phyloP scores from a whole-genome alignment of 495 filamentous ascomycete genomes.

The Entonaema liquescens region DNA sequence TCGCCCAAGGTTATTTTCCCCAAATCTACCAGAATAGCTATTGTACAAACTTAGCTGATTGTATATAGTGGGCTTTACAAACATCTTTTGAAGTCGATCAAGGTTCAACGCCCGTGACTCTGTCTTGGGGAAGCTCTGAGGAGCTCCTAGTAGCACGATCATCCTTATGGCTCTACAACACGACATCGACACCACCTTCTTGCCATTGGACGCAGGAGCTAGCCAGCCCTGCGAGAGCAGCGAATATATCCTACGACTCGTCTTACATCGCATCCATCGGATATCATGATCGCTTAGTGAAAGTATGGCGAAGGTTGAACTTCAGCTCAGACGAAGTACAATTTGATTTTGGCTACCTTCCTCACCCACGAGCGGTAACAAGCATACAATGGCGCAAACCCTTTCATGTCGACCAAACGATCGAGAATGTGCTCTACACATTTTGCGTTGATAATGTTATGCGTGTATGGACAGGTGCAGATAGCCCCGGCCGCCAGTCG shows the following conservation, averaged over 20 bases:
- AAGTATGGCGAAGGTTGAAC: constrained; percentile 90
- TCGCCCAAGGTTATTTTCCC: constrained; percentile 66
- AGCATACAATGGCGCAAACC: constrained; percentile 85
- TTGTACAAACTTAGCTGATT: constrained; percentile 53
- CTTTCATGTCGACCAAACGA: constrained; percentile 75
- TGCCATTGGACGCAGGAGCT: constrained; percentile 78
- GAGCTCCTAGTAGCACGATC: constrained; percentile 82
- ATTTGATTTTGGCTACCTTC: constrained; percentile 90
- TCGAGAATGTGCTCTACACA: constrained; percentile 92
- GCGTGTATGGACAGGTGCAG: constrained; percentile 82
- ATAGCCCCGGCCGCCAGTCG: constrained; percentile 72
- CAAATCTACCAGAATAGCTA: constrained; percentile 43
- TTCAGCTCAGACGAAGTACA: constrained; percentile 83
- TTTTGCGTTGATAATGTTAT: constrained; percentile 85
- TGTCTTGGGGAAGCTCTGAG: constrained; percentile 87
- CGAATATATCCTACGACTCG: constrained; percentile 84
- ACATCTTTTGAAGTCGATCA: constrained; percentile 52
- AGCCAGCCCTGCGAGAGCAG: constrained; percentile 77
- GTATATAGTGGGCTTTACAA: constrained; percentile 61
- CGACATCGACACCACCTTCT: constrained; percentile 58
- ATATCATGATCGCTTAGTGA: constrained; percentile 81
- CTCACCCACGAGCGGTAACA: constrained; percentile 82
- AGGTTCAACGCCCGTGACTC: constrained; percentile 61
- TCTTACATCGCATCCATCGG: constrained; percentile 85
- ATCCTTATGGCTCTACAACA: constrained; percentile 74